Percentiles rank a stretch among this genome's conserved stretches.
Evolutionary conservation across 305 asterid genomes (phyloP).

Genomic region (Fraxinus ornus): DNA sequence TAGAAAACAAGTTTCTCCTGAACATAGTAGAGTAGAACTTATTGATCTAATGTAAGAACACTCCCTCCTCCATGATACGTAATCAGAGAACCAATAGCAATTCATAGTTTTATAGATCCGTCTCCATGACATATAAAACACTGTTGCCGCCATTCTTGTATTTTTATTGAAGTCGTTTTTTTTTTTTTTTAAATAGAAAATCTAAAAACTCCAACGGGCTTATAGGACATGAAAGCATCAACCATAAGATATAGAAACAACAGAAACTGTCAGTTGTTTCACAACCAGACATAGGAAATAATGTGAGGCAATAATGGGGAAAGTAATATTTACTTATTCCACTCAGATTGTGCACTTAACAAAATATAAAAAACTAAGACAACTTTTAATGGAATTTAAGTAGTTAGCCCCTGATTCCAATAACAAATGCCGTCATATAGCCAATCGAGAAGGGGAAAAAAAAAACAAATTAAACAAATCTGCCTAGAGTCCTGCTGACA

Average conservation of each 20-base stretch:
- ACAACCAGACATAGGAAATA: not conserved
- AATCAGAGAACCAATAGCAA: not conserved
- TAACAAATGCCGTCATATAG: not conserved
- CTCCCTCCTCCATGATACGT: not conserved
- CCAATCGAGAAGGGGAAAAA: not conserved
- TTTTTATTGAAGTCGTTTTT: not conserved
- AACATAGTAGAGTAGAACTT: conserved; percentile 6
- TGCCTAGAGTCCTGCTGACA: not conserved
- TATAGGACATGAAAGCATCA: not conserved
- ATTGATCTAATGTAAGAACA: not conserved
- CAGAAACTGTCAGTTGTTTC: not conserved
- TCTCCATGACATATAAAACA: not conserved
- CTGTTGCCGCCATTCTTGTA: not conserved
- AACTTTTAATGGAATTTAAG: not conserved
- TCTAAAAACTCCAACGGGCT: not conserved
- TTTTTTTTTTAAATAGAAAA: not conserved
- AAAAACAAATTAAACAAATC: not conserved
- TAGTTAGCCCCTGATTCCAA: not conserved
- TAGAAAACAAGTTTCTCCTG: conserved; percentile 3
- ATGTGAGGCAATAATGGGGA: not conserved
- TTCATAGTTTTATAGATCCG: not conserved
- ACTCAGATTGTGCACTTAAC: not conserved
- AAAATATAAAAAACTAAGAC: not conserved
- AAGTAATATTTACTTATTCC: not conserved
- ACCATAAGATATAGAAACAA: not conserved